A percentile compares a stretch with the other conserved stretches of the same genome.
Evolutionary conservation across 257 asterid genomes (phyloP).

Genomic region (Nicotiana undulata): DNA sequence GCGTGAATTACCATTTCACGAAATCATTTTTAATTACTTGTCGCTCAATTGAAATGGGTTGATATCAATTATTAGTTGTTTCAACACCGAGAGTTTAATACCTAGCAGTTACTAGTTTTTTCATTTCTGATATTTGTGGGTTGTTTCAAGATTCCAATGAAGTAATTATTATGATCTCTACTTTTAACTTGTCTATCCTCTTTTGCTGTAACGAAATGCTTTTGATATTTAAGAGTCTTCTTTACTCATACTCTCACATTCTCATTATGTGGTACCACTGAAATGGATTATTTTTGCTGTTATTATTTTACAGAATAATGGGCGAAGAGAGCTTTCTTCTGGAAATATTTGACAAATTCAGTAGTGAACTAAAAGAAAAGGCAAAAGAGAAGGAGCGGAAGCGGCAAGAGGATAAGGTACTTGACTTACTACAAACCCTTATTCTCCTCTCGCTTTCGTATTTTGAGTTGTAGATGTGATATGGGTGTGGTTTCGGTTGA

Average conservation of each 20-base stretch:
- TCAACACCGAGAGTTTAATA: neutral
- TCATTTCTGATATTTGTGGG: neutral
- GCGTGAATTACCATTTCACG: neutral
- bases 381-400: conserved; percentile 73
- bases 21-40: neutral
- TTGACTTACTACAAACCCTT: conserved; percentile 6
- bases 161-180: neutral
- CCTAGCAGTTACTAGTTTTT: neutral
- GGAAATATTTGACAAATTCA: conserved; percentile 56
- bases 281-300: neutral
- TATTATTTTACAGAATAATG: conserved; percentile 40
- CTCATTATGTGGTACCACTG: neutral
- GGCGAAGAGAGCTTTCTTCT: conserved; percentile 61
- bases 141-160: neutral
- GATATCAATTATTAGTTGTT: neutral
- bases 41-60: neutral
- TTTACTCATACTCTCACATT: neutral
- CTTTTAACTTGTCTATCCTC: neutral
- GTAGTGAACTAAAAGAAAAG: conserved; percentile 56
- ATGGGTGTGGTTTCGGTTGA: neutral
- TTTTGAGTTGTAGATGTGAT: neutral
- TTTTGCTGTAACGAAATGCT: neutral
- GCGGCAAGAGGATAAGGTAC: conserved; percentile 84
- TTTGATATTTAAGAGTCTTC: neutral
- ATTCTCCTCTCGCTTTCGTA: neutral